phyloP scores from a whole-genome alignment of 139 green algal species.

The Chlamydomonas sp. region DNA sequence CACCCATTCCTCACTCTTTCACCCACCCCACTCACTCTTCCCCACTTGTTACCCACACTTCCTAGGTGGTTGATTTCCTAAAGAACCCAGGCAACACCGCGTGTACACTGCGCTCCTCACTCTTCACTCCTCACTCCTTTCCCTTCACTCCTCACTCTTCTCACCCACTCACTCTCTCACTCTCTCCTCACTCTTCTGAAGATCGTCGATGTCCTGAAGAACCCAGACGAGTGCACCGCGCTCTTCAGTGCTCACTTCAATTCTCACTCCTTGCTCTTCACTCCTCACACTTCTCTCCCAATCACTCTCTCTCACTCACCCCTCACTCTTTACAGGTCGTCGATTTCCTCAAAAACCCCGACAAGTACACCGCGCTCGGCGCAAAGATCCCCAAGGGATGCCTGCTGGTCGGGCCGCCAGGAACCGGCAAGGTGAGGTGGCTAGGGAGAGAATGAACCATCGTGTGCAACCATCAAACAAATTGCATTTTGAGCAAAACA shows the following conservation, averaged over 20 bases:
- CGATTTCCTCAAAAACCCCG: slow-evolving; percentile 89
- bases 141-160: too few species aligned
- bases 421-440: not conserved
- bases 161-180: not conserved
- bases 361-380: slow-evolving; percentile 86
- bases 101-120: too few species aligned
- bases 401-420: not conserved
- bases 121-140: too few species aligned
- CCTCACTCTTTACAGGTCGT: slow-evolving; percentile 53
- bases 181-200: not conserved
- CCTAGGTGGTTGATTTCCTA: slow-evolving; percentile 25
- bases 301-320: not conserved
- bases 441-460: too few species aligned
- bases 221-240: too few species aligned
- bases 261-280: not conserved
- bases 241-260: too few species aligned
- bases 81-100: not conserved
- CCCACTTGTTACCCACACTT: not conserved
- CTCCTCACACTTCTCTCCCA: too few species aligned
- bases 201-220: too few species aligned
- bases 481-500: too few species aligned
- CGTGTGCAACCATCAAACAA: too few species aligned
- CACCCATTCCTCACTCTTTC: not conserved
- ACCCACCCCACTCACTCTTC: not conserved
- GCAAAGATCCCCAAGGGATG: slow-evolving; percentile 85